These are phyloP conservation scores for Ceratopteris richardii DNA, from an alignment of 75 land plant genomes.

Conservation along the genomic window DNA sequence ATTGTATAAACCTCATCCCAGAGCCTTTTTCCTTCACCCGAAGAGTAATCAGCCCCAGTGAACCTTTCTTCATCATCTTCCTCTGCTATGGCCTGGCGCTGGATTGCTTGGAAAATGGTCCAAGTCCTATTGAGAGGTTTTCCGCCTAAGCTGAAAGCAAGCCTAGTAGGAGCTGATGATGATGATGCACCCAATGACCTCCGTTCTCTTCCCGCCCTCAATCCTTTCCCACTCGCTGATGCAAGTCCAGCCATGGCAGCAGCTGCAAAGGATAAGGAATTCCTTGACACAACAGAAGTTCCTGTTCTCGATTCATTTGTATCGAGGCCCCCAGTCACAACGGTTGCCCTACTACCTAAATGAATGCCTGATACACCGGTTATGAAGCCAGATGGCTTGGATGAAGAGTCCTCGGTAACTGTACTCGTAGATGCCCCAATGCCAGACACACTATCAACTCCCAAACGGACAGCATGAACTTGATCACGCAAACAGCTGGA, in stretches of 20 bases:
- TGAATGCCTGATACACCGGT: conserved; percentile 11
- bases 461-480: conserved; percentile 91
- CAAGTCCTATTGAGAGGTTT: conserved; percentile 67
- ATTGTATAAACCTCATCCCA: conserved; percentile 93
- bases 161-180: conserved; percentile 46
- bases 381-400: conserved; percentile 44
- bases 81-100: conserved; percentile 68
- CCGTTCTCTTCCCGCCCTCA: conserved; percentile 49
- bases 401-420: conserved; percentile 30
- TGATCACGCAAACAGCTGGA: conserved; percentile 66
- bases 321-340: conserved; percentile 39
- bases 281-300: conserved; percentile 46
- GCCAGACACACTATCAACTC: no score
- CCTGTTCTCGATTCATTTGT: conserved; percentile 43
- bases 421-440: conserved; percentile 50
- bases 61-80: conserved; percentile 85
- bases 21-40: conserved; percentile 67
- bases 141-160: conserved; percentile 65
- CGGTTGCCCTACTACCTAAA: conserved; percentile 30
- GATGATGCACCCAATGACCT: conserved; percentile 36
- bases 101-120: conserved; percentile 89
- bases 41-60: conserved; percentile 42
- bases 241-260: conserved; percentile 91
- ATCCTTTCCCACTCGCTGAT: conserved; percentile 52
- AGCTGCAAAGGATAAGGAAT: conserved; percentile 92